Conservation (phyloP, 2,329 filamentous ascomycete species). For the Penicillium polonicum region DNA sequence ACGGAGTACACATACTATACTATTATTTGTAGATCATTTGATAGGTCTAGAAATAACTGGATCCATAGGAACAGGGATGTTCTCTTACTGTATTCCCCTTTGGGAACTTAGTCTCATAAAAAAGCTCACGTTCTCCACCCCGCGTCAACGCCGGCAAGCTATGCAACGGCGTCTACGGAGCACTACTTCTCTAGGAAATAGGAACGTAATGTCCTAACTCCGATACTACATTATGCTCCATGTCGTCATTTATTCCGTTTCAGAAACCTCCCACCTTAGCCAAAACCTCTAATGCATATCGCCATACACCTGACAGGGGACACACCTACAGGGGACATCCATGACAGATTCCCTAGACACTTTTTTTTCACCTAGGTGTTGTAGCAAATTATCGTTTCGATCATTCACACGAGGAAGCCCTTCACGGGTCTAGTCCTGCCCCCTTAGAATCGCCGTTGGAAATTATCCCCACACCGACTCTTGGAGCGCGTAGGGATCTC, state of each 20-base stretch:
- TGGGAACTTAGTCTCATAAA: background rate
- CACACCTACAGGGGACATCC: background rate
- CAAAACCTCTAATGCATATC: background rate
- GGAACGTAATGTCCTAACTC: background rate
- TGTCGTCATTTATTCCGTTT: background rate
- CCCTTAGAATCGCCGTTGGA: conserved; percentile 6
- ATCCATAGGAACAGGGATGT: background rate
- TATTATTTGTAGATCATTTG: conserved; percentile 6
- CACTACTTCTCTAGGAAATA: background rate
- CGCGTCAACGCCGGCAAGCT: conserved; percentile 7
- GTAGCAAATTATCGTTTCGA: background rate
- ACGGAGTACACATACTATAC: too few species aligned
- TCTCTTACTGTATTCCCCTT: background rate
- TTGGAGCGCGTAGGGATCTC: background rate
- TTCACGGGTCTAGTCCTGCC: background rate
- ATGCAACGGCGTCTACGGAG: conserved; percentile 2
- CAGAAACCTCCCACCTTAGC: background rate
- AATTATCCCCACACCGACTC: conserved; percentile 4
- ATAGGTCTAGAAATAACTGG: conserved; percentile 1
- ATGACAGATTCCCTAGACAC: background rate
- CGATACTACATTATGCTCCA: background rate
- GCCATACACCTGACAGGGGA: background rate
- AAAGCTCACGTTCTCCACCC: background rate
- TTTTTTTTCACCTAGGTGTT: too few species aligned
- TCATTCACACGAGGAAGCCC: background rate